Base-by-base conservation (phyloP, 2,329 filamentous ascomycete genomes). In the Tolypocladium ovalisporum region DNA sequence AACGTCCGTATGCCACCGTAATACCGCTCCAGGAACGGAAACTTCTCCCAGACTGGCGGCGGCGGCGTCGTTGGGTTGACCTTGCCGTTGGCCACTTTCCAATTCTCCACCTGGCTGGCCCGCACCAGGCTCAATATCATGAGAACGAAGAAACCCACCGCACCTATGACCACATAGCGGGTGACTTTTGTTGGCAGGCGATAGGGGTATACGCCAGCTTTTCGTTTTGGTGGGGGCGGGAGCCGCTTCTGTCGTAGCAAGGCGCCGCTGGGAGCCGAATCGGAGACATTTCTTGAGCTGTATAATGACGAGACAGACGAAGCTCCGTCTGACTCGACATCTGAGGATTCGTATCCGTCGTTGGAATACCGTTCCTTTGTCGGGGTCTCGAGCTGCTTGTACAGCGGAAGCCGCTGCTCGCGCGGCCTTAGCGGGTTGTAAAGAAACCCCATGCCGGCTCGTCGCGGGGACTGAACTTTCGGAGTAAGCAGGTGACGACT, bases 1-100 rank as follows among this genome's bases (percentile, higher is more conserved):
- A 99, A 68, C 0, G 82, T 87, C 62, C 86, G 80, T 59, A 99
- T 80, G 1, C 94, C 94, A 17, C 91, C 93, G 69, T 97, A 94
- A 69, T 97, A 99, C 61, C 92, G 82, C 59, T 86, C 87, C 60
- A 99, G 72, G 66, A 96, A 95, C 0, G 85, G 84, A 68, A 96
- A 97, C 12, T 81, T 82, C 69, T 96, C 89, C 91, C 92, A 97
- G 6, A 82, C 72, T 0, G 85, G 83, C 15, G 89, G 88, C 24
- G 84, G 82, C 0, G 82, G 72, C 0, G 83, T 79, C 15, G 79
- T 65, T 8, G 65, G 69, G 15, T 69, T 66, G 6, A 73, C 69
- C 54, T 69, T 70, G 58, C 76, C 79, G 62, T 84, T 84, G 19
- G 82, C 80, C 34, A 87, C 67, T 58, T 78, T 77, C 65, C 76